phyloP scores from a whole-genome alignment of 1,139 yeast species.

The Suhomyces yuchorum region DNA sequence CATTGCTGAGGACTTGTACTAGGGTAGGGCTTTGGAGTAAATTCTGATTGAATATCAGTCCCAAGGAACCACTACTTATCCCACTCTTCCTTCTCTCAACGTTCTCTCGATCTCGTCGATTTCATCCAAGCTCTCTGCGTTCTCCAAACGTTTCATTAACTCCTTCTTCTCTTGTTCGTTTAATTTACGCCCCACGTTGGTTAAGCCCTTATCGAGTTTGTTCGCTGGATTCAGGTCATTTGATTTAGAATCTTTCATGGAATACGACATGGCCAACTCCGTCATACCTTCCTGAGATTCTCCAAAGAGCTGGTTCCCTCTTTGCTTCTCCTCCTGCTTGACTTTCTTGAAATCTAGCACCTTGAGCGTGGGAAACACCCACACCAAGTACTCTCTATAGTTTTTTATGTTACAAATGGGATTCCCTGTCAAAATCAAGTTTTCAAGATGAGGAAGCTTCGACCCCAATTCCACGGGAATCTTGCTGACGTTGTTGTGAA shows the following conservation, averaged over 20 bases:
- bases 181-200: constrained; percentile 42
- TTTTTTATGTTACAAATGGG: constrained; percentile 55
- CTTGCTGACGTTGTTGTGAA: constrained; percentile 51
- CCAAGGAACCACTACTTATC: neutral
- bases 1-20: too few species aligned
- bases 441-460: constrained; percentile 40
- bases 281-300: constrained; percentile 16
- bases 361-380: constrained; percentile 63
- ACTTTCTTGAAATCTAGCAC: constrained; percentile 70
- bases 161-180: constrained; percentile 54
- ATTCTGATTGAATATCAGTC: too few species aligned
- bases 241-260: neutral
- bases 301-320: constrained; percentile 52
- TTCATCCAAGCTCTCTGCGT: constrained; percentile 71
- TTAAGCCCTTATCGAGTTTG: constrained; percentile 12
- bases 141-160: constrained; percentile 55
- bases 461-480: constrained; percentile 27
- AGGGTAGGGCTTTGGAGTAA: too few species aligned
- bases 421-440: constrained; percentile 60
- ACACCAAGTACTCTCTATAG: constrained; percentile 62
- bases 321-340: constrained; percentile 53
- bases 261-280: constrained; percentile 16
- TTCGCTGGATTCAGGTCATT: neutral
- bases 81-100: constrained; percentile 35
- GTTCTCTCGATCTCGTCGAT: constrained; percentile 68